phyloP scores from a whole-genome alignment of 768 basidiomycete species.

The Mycena epipterygia region DNA sequence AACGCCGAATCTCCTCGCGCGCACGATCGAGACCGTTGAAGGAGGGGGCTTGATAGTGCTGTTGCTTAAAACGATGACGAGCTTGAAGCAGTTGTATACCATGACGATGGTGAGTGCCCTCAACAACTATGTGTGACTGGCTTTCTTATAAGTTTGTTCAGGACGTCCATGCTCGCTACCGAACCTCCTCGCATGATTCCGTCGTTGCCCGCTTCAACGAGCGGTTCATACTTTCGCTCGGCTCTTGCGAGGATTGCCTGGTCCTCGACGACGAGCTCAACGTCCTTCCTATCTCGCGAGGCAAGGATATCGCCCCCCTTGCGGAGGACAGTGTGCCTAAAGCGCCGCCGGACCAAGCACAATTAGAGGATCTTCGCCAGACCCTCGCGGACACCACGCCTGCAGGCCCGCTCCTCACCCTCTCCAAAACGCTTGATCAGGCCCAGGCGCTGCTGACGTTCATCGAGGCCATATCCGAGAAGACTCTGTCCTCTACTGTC shows the following conservation, averaged over 20 bases:
- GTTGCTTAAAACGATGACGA: conserved; percentile 95
- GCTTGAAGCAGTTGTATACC: conserved; percentile 90
- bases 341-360: conserved; percentile 30
- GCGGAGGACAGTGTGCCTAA: conserved; percentile 50
- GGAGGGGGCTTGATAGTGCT: conserved; percentile 93
- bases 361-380: conserved; percentile 82
- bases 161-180: conserved; percentile 97
- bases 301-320: conserved; percentile 89
- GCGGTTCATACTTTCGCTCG: conserved; percentile 97
- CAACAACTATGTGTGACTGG: neutral
- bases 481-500: conserved; percentile 94
- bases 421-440: conserved; percentile 94
- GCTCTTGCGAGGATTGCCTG: conserved; percentile 92
- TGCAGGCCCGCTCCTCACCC: conserved; percentile 89
- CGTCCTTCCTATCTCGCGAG: conserved; percentile 94
- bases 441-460: conserved; percentile 95
- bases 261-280: conserved; percentile 98
- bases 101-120: conserved; percentile 79
- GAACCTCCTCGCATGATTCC: conserved; percentile 90
- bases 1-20: conserved; percentile 95
- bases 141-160: conserved; percentile 44
- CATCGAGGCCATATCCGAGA: conserved; percentile 93
- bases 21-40: conserved; percentile 98
- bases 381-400: conserved; percentile 87
- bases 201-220: conserved; percentile 98